Evolutionary conservation across 495 filamentous ascomycete genomes (phyloP).

Genomic region (Platismatia glauca): DNA sequence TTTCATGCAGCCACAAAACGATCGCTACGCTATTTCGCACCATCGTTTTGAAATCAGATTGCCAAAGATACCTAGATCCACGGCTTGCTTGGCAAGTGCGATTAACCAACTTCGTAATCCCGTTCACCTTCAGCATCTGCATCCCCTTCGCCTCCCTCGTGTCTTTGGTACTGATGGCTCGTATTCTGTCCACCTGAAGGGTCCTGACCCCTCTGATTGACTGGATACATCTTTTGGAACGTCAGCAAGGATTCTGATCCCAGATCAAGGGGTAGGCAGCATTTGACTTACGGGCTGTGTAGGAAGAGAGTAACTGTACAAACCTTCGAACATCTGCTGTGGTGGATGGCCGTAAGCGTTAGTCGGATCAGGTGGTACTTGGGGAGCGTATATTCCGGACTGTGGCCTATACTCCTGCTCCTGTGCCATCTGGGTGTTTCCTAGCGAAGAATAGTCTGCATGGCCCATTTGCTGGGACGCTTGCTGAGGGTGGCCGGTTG

Average conservation of each 20-base stretch:
- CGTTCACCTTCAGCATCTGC: conserved; percentile 52
- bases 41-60: background rate
- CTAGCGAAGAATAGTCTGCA: conserved; percentile 53
- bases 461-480: conserved; percentile 56
- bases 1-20: background rate
- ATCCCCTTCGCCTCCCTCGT: conserved; percentile 44
- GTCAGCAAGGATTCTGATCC: background rate
- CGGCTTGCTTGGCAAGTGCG: background rate
- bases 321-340: conserved; percentile 75
- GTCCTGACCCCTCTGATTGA: conserved; percentile 43
- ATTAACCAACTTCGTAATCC: conserved; percentile 43
- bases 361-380: conserved; percentile 62
- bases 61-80: background rate
- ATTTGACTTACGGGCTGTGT: conserved; percentile 64
- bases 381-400: conserved; percentile 66
- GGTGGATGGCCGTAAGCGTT: conserved; percentile 65
- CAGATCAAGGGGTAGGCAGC: background rate
- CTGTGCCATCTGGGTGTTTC: conserved; percentile 50
- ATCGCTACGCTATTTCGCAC: background rate
- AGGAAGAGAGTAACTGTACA: conserved; percentile 81
- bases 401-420: conserved; percentile 75
- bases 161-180: conserved; percentile 34
- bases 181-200: conserved; percentile 33
- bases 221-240: conserved; percentile 46
- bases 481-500: conserved; percentile 23